Conservation (phyloP, 2,329 filamentous ascomycete genomes). For the Colletotrichum acutatum region DNA sequence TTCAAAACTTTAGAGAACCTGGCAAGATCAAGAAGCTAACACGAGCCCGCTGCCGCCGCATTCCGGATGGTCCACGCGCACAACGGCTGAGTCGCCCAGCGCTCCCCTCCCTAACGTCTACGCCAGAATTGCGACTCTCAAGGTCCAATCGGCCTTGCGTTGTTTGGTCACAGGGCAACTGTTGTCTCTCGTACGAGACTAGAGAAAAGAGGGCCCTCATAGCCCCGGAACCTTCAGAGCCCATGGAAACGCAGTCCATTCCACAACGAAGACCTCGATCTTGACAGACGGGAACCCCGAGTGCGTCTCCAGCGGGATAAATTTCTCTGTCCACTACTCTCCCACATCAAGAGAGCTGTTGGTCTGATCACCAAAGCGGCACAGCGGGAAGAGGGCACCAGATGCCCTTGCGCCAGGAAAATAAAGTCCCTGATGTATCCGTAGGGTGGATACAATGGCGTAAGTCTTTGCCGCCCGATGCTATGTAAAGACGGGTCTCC, state of each 20-base stretch:
- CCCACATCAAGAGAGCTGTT: not conserved
- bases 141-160: not conserved
- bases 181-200: not conserved
- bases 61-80: not conserved
- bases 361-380: not conserved
- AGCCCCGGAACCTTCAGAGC: not conserved
- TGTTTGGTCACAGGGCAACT: conserved; percentile 16
- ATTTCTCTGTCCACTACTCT: not conserved
- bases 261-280: not conserved
- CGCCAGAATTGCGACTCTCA: not conserved
- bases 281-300: not conserved
- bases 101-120: not conserved
- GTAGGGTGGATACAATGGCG: conserved; percentile 26
- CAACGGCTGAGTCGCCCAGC: not conserved
- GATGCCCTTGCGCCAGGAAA: conserved; percentile 17
- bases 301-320: not conserved
- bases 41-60: not conserved
- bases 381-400: not conserved
- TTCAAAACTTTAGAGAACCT: not conserved
- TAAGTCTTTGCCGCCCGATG: conserved; percentile 27
- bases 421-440: conserved; percentile 11
- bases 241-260: not conserved
- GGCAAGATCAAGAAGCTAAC: not conserved
- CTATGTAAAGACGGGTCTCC: not conserved
- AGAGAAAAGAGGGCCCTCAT: not conserved